phyloP scores from a whole-genome alignment of 495 filamentous ascomycete genomes.

The Xylaria scruposa region DNA sequence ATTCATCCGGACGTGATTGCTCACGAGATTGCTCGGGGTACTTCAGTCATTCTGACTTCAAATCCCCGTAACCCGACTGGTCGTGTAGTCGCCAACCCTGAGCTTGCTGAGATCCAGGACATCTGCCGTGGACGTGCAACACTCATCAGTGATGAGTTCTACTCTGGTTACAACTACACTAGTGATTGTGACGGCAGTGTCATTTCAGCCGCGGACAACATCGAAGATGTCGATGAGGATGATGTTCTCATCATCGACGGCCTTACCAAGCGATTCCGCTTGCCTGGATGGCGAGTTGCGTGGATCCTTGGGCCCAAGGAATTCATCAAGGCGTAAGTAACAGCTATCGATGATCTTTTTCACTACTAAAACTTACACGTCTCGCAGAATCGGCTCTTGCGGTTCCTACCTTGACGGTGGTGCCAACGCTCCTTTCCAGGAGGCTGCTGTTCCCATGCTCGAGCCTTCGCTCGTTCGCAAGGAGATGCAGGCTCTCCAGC shows the following conservation, averaged over 20 bases:
- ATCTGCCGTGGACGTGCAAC: conserved; percentile 90
- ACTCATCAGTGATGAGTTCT: conserved; percentile 95
- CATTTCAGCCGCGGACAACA: conserved; percentile 84
- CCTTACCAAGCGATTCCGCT: conserved; percentile 93
- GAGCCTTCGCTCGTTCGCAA: conserved; percentile 76
- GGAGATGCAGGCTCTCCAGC: conserved; percentile 92
- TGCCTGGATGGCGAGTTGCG: conserved; percentile 95
- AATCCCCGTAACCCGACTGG: conserved; percentile 98
- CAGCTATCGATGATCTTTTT: not conserved
- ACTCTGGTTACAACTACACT: conserved; percentile 94
- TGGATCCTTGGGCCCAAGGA: conserved; percentile 97
- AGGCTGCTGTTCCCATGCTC: conserved; percentile 91
- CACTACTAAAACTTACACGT: not conserved
- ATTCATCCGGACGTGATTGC: conserved; percentile 92
- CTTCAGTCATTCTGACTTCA: conserved; percentile 89
- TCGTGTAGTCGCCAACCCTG: conserved; percentile 77
- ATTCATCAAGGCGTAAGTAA: conserved; percentile 79
- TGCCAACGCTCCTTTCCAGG: conserved; percentile 93
- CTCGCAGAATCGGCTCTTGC: conserved; percentile 76
- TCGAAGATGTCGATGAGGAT: conserved; percentile 70
- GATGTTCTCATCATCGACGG: conserved; percentile 94
- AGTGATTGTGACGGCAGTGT: conserved; percentile 87
- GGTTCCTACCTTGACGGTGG: conserved; percentile 96
- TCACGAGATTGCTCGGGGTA: conserved; percentile 86
- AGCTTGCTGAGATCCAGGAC: conserved; percentile 86